A percentile compares a stretch with the other conserved stretches of the same genome.
phyloP scores from a whole-genome alignment of 108 stramenopile species.

The Seminavis robusta region DNA sequence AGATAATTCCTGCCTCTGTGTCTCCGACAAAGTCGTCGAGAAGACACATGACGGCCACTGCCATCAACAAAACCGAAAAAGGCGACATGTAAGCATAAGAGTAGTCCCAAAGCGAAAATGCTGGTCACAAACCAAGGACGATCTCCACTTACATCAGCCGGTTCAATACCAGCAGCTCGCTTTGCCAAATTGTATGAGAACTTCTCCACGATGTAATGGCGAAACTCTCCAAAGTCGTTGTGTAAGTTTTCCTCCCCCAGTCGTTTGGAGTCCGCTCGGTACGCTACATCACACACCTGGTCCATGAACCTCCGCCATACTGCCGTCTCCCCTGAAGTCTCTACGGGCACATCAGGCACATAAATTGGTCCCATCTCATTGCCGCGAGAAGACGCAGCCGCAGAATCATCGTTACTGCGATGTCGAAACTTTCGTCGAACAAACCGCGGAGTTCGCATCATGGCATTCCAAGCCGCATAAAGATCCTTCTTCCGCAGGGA shows the following conservation, averaged over 20 bases:
- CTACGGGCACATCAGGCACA: slow-evolving; percentile 18
- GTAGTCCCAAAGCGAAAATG: background rate
- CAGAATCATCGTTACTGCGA: background rate
- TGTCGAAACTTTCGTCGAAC: slow-evolving; percentile 28
- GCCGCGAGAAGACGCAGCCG: slow-evolving; percentile 7
- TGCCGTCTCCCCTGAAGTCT: slow-evolving; percentile 56
- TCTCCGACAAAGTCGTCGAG: slow-evolving; percentile 51
- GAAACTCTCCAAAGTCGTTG: slow-evolving; percentile 75
- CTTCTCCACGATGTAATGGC: slow-evolving; percentile 80
- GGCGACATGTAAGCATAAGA: background rate
- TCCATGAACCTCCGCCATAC: slow-evolving; percentile 82
- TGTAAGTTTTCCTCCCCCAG: slow-evolving; percentile 65
- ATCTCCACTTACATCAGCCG: background rate
- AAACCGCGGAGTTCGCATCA: slow-evolving; percentile 73
- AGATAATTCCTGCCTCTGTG: slow-evolving; percentile 71
- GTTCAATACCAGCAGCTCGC: background rate
- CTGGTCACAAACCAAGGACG: background rate
- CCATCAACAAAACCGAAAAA: slow-evolving; percentile 1
- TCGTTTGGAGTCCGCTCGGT: slow-evolving; percentile 71
- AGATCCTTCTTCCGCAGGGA: slow-evolving; percentile 75
- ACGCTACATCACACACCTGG: slow-evolving; percentile 62
- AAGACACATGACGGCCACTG: slow-evolving; percentile 85
- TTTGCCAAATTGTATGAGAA: slow-evolving; percentile 64
- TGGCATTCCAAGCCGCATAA: slow-evolving; percentile 80
- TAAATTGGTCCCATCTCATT: no score